These are phyloP conservation scores for Candida germanica DNA, from an alignment of 805 yeast species.

Conservation along the genomic window DNA sequence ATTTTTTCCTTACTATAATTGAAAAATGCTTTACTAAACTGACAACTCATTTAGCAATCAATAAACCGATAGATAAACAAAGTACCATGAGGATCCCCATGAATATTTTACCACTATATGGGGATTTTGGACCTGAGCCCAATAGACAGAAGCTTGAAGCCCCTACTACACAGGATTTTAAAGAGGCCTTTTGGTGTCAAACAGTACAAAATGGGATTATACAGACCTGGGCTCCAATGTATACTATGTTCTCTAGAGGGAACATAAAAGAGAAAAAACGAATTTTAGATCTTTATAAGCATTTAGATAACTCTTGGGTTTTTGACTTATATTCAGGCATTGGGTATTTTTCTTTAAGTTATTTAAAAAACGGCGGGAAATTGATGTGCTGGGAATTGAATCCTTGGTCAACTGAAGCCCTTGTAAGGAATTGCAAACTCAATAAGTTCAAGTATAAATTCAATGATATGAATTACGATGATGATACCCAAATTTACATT, in stretches of 20 bases:
- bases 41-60: constrained; percentile 63
- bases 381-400: constrained; percentile 81
- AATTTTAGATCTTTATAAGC: constrained; percentile 42
- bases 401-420: constrained; percentile 79
- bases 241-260: constrained; percentile 87
- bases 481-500: constrained; percentile 39
- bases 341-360: constrained; percentile 77
- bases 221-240: constrained; percentile 82
- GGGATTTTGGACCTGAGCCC: constrained; percentile 63
- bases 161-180: constrained; percentile 45
- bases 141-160: constrained; percentile 28
- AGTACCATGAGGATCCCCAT: constrained; percentile 59
- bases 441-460: constrained; percentile 44
- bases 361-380: constrained; percentile 52
- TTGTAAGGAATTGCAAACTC: constrained; percentile 49
- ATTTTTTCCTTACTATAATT: constrained; percentile 15
- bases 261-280: constrained; percentile 79
- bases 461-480: constrained; percentile 16
- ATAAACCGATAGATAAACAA: constrained; percentile 64
- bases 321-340: constrained; percentile 81
- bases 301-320: constrained; percentile 41
- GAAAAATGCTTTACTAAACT: constrained; percentile 14
- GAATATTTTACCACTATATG: constrained; percentile 56
- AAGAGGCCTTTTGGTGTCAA: constrained; percentile 66
- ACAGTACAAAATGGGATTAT: constrained; percentile 67